Conservation (phyloP, 2,329 filamentous ascomycete genomes). For the Fusarium zealandicum region DNA sequence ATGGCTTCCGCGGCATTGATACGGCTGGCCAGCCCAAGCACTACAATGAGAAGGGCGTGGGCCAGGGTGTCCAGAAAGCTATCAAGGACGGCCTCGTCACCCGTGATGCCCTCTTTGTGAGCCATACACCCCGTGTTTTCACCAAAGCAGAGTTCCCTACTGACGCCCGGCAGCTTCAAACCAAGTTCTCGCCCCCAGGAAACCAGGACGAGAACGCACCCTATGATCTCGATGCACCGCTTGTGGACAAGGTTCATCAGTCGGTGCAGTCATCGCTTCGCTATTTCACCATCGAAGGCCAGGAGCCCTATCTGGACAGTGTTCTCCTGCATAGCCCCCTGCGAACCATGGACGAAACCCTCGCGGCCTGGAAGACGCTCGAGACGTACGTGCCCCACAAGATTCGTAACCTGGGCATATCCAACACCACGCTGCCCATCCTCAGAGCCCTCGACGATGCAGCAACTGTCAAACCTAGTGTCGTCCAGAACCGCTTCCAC, state of each 20-base stretch:
- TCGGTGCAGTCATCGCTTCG: conserved; percentile 72
- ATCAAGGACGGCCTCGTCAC: conserved; percentile 65
- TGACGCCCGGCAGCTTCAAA: conserved; percentile 67
- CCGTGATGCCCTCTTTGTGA: conserved; percentile 67
- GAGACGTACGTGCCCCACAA: conserved; percentile 69
- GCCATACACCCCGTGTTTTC: conserved; percentile 28
- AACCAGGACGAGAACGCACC: conserved; percentile 69
- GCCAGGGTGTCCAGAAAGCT: conserved; percentile 68
- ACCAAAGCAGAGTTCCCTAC: background rate
- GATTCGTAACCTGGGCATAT: conserved; percentile 76
- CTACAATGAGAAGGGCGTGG: conserved; percentile 77
- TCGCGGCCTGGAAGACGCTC: conserved; percentile 71
- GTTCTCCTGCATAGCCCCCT: conserved; percentile 74
- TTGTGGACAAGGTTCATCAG: conserved; percentile 70
- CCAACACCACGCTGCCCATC: conserved; percentile 69
- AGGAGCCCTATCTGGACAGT: conserved; percentile 68
- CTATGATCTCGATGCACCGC: conserved; percentile 64
- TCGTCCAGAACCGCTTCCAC: conserved; percentile 82
- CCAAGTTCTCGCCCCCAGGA: conserved; percentile 75
- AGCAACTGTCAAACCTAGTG: conserved; percentile 54
- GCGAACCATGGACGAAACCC: conserved; percentile 54
- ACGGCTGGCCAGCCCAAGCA: conserved; percentile 81
- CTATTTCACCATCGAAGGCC: conserved; percentile 61
- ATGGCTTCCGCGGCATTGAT: conserved; percentile 77
- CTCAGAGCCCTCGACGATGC: conserved; percentile 60